A percentile compares a stretch with the other conserved stretches of the same genome.
These are phyloP conservation scores for Kuraishia piskuri DNA, from an alignment of 805 yeast species.

Conservation along the genomic window DNA sequence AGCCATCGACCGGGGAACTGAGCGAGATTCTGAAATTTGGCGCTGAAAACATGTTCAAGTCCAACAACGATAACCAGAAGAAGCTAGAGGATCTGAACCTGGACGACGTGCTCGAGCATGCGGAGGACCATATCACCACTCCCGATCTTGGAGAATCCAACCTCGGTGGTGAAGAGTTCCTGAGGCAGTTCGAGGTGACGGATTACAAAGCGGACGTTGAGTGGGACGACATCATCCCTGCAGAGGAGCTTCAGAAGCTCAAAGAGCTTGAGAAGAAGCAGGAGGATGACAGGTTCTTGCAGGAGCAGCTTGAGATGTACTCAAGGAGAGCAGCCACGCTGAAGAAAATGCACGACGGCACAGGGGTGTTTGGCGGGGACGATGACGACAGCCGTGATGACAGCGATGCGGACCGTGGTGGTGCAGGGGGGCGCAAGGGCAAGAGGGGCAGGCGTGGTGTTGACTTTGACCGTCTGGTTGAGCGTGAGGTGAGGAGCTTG, in stretches of 20 bases:
- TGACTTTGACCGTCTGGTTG: slow-evolving; percentile 52
- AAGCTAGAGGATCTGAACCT: slow-evolving; percentile 90
- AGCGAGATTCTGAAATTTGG: slow-evolving; percentile 95
- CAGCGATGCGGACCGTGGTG: slow-evolving; percentile 23
- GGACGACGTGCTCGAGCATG: slow-evolving; percentile 93
- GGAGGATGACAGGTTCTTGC: slow-evolving; percentile 76
- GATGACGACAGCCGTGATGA: slow-evolving; percentile 31
- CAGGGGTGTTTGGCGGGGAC: slow-evolving; percentile 26
- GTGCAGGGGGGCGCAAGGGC: slow-evolving; percentile 14
- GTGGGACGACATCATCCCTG: slow-evolving; percentile 99
- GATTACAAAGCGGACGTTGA: slow-evolving; percentile 97
- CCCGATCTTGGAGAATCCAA: slow-evolving; percentile 97
- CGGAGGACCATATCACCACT: slow-evolving; percentile 94
- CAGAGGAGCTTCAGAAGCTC: slow-evolving; percentile 77
- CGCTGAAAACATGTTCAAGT: slow-evolving; percentile 96
- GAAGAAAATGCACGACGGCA: slow-evolving; percentile 37
- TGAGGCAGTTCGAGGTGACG: slow-evolving; percentile 95
- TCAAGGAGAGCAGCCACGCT: slow-evolving; percentile 74
- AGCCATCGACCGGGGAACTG: slow-evolving; percentile 78
- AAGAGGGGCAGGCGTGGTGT: slow-evolving; percentile 27
- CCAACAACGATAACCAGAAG: slow-evolving; percentile 81
- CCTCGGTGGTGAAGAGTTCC: slow-evolving; percentile 94
- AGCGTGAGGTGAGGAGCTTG: slow-evolving; percentile 77
- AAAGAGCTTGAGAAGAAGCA: slow-evolving; percentile 87
- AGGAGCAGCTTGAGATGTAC: slow-evolving; percentile 85